These are phyloP conservation scores for Peribolospora baueri DNA, from an alignment of 768 basidiomycete species.

Conservation along the genomic window DNA sequence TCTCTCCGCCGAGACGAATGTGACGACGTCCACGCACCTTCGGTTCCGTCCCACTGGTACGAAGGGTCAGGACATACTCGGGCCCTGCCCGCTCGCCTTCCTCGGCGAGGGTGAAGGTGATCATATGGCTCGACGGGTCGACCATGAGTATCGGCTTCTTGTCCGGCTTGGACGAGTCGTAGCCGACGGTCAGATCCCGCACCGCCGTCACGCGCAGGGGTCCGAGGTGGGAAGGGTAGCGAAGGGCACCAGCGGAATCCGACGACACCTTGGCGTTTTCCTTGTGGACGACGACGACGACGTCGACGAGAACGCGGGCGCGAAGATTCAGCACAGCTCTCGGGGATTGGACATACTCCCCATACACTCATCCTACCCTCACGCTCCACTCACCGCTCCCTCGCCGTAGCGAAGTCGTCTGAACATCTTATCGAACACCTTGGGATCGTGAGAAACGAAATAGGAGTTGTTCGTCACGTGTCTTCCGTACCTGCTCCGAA, in stretches of 20 bases:
- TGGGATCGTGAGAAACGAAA: constrained; percentile 32
- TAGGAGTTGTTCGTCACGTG: constrained; percentile 27
- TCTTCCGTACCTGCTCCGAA: constrained; percentile 55
- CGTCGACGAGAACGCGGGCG: not conserved
- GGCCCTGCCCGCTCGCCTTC: constrained; percentile 22
- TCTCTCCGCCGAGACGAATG: too few species aligned
- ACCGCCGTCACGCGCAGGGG: constrained; percentile 38
- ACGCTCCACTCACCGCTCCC: constrained; percentile 17
- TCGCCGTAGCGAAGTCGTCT: constrained; percentile 35
- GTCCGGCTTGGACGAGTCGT: constrained; percentile 35
- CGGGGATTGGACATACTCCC: not conserved
- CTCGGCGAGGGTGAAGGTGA: constrained; percentile 36
- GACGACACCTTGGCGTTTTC: not conserved
- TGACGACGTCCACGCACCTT: constrained; percentile 28
- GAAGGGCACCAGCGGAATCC: not conserved
- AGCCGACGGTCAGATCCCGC: constrained; percentile 47
- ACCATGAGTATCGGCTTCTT: constrained; percentile 30
- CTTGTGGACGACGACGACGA: too few species aligned
- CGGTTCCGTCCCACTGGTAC: constrained; percentile 75
- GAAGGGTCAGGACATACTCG: constrained; percentile 41
- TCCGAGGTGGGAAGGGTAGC: constrained; percentile 2
- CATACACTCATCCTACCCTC: not conserved
- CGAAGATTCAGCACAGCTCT: constrained; percentile 1
- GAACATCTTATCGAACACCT: constrained; percentile 47
- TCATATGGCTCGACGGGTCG: constrained; percentile 38